Percentiles rank a stretch among this genome's conserved stretches.
Evolutionary conservation across 2,329 filamentous ascomycete genomes (phyloP).

Genomic region (Botrytis squamosa): DNA sequence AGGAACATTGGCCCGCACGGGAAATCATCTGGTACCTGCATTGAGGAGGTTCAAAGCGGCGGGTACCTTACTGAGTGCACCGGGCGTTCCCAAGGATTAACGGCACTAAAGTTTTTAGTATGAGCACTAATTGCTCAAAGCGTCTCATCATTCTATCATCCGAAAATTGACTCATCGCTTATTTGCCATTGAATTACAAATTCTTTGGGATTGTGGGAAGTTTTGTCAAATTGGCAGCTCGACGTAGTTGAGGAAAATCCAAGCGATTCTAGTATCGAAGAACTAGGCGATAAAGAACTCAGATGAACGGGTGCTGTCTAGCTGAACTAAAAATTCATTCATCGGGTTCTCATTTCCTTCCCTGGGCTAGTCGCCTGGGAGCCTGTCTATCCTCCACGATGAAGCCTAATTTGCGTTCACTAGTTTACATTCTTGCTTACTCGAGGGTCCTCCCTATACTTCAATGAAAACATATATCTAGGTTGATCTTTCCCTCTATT

Average conservation of each 20-base stretch:
- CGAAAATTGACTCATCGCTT: background rate
- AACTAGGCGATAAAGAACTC: background rate
- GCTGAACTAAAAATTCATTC: background rate
- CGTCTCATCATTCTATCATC: background rate
- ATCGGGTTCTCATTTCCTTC: background rate
- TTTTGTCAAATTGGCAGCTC: background rate
- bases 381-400: background rate
- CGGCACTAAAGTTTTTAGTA: background rate
- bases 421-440: background rate
- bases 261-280: background rate
- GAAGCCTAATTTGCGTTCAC: background rate
- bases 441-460: background rate
- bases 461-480: conserved; percentile 12
- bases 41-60: background rate
- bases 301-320: background rate
- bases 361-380: background rate
- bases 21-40: background rate
- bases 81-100: background rate
- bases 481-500: background rate
- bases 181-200: background rate
- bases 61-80: background rate
- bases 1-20: background rate
- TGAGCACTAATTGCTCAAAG: conserved; percentile 15
- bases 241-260: background rate
- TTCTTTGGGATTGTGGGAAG: background rate